Conservation (phyloP, 257 asterid species). For the Solanum rostratum region DNA sequence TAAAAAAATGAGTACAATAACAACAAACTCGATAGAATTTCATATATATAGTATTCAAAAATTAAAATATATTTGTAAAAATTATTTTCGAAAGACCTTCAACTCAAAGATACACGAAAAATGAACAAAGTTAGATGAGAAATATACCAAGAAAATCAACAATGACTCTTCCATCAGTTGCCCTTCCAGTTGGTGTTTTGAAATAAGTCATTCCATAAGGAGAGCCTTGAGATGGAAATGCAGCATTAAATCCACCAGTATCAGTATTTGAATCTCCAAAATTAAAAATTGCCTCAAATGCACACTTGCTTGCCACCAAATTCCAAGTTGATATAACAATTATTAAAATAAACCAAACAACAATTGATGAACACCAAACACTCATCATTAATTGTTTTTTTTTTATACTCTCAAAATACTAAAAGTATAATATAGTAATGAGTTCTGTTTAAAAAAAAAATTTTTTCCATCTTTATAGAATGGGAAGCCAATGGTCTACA, state of each 20-base stretch:
- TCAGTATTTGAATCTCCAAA: slow-evolving; percentile 79
- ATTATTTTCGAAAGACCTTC: neutral
- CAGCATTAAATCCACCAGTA: slow-evolving; percentile 74
- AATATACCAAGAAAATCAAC: slow-evolving; percentile 67
- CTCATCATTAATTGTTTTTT: neutral
- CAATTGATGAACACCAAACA: neutral
- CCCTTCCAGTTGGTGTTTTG: slow-evolving; percentile 58
- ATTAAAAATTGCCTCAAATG: slow-evolving; percentile 54
- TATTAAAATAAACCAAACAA: neutral
- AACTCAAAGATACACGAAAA: neutral
- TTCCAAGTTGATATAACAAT: neutral
- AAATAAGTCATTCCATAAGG: slow-evolving; percentile 82
- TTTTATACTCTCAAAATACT: neutral
- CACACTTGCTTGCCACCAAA: slow-evolving; percentile 18
- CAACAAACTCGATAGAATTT: too few species aligned
- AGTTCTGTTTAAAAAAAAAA: neutral
- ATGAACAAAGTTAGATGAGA: neutral
- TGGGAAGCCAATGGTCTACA: neutral
- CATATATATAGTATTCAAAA: too few species aligned
- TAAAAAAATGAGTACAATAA: neutral
- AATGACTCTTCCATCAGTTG: slow-evolving; percentile 73
- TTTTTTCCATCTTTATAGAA: neutral
- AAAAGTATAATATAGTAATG: neutral
- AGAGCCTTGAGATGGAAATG: slow-evolving; percentile 48
- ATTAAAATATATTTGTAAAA: neutral